Evolutionary conservation across 208 protist genomes (phyloP).

Genomic region (Crithidia brevicula): DNA sequence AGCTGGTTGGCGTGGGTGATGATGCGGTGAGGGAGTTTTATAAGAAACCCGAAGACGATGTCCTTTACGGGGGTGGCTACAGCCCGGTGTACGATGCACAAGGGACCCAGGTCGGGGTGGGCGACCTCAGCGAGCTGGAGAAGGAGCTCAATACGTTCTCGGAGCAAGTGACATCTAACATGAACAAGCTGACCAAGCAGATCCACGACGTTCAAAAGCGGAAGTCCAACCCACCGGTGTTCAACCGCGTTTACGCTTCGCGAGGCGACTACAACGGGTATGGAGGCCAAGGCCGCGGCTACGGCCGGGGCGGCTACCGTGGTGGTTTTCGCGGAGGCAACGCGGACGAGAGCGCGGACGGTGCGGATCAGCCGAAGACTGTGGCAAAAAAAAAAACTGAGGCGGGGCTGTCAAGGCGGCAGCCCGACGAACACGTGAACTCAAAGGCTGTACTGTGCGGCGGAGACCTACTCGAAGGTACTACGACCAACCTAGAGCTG

Average conservation of each 20-base stretch:
- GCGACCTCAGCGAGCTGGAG: not conserved
- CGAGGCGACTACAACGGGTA: not conserved
- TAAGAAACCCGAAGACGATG: not conserved
- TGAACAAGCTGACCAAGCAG: conserved; percentile 1
- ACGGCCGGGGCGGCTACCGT: not conserved
- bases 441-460: not conserved
- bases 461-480: not conserved
- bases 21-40: not conserved
- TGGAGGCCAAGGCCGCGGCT: not conserved
- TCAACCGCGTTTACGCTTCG: not conserved
- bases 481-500: not conserved
- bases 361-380: not conserved
- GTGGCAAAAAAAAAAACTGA: not conserved
- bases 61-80: not conserved
- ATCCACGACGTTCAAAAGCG: not conserved
- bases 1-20: not conserved
- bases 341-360: not conserved
- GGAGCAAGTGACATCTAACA: not conserved
- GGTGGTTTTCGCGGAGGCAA: conserved; percentile 1
- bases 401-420: not conserved
- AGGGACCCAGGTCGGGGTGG: conserved; percentile 2
- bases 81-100: conserved; percentile 1
- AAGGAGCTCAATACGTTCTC: not conserved
- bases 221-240: not conserved
- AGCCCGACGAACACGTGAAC: not conserved